These are phyloP conservation scores for Aspergillus quadricinctus DNA, from an alignment of 2,329 filamentous ascomycete genomes.

Conservation along the genomic window DNA sequence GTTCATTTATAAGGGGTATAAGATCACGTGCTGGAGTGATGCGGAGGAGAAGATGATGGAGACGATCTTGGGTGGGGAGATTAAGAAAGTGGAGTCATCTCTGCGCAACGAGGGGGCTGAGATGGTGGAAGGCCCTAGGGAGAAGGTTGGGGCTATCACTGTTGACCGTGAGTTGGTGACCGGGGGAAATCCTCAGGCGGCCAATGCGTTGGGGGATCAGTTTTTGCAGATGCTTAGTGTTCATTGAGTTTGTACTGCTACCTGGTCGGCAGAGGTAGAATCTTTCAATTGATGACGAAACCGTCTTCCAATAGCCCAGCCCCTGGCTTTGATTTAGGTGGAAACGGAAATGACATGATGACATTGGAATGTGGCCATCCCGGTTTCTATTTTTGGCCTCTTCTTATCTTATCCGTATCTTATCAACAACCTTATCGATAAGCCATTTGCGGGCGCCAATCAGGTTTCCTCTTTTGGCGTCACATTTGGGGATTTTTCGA, in stretches of 20 bases:
- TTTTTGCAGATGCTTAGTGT: constrained; percentile 32
- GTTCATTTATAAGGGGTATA: constrained; percentile 45
- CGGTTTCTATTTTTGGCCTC: not conserved
- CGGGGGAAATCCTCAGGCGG: constrained; percentile 31
- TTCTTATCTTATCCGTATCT: not conserved
- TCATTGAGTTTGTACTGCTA: not conserved
- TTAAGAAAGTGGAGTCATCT: constrained; percentile 40
- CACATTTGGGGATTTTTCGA: not conserved
- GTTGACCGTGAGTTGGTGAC: constrained; percentile 40
- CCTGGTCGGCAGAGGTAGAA: not conserved
- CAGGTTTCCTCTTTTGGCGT: not conserved
- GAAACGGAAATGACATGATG: not conserved
- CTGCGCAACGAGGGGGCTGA: constrained; percentile 39
- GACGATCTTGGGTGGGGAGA: constrained; percentile 40
- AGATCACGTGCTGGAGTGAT: constrained; percentile 45
- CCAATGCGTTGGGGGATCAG: constrained; percentile 27
- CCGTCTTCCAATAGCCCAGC: not conserved
- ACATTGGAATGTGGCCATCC: not conserved
- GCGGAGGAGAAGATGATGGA: constrained; percentile 46
- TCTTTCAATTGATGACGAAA: not conserved
- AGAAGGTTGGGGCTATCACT: constrained; percentile 40
- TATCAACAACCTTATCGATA: not conserved
- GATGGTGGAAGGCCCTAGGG: constrained; percentile 41
- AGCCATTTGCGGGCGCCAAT: not conserved
- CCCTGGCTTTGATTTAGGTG: not conserved